Base-by-base conservation (phyloP, 1,139 yeast genomes). In the Suhomyces guaymorum region DNA sequence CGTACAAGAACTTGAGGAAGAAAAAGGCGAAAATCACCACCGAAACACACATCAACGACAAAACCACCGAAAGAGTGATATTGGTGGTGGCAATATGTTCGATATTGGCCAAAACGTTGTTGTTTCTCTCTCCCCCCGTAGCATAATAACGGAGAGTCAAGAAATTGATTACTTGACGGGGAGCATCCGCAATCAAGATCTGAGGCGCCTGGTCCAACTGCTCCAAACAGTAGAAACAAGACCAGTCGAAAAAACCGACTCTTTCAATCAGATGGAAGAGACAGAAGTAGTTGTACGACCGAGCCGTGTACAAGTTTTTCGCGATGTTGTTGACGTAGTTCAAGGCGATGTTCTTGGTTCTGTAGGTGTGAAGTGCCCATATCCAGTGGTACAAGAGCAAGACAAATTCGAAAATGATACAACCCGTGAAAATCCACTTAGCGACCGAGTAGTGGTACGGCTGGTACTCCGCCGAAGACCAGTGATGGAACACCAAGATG, bases 161-260 rank as follows among this genome's bases (percentile, higher is more conserved):
- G 17, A 89, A 84, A 54, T 88, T 88, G 47, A 88, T 75, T 3
- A 83, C 82, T 60, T 88, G 96, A 57, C 96, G 75, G n/a, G 96
- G 96, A 5, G 90, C 74, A 49, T 88, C 96, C 1, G 95, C 90
- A 28, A 85, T 64, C 13, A 84, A 48, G 22, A 85, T 67, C 39
- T 77, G 77, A 11, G 80, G 55, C 54, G 92, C 86, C 31, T 75
- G 73, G 44, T 80, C 80, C 37, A 86, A 60, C 39, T 86, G 82
- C 50, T 77, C 78, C 56, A 79, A 86, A 4, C 82, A 73, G 48
- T 77, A 76, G 46, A 87, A 77, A 14, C 88, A 77, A 32, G 82
- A 59, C 70, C 81, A 80, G 51, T 86, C 95, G 47, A 76, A 76
- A 32, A 73, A 72, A 21, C 74, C 76, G 21, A 87, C 85, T 30